Evolutionary conservation across 2,329 filamentous ascomycete species (phyloP).

Genomic region (Fusarium decemcellulare): DNA sequence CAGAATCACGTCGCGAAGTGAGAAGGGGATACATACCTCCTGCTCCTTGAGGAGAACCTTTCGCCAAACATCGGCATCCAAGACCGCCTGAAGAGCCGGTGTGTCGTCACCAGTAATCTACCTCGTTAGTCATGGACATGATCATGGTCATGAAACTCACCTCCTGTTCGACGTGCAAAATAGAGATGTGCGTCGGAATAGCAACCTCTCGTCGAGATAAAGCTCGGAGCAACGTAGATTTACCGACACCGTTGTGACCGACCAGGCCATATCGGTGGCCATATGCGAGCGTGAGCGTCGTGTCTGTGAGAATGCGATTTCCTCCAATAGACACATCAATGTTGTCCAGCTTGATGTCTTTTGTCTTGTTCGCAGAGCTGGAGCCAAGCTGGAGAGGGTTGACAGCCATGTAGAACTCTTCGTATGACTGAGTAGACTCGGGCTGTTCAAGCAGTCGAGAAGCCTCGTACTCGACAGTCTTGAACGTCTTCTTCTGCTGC

Average conservation of each 20-base stretch:
- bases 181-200: conserved; percentile 97
- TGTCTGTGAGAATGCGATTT: conserved; percentile 90
- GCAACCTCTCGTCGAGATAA: conserved; percentile 93
- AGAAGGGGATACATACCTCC: conserved; percentile 67
- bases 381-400: conserved; percentile 92
- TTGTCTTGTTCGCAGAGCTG: conserved; percentile 85
- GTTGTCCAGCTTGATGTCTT: conserved; percentile 98
- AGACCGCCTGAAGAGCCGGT: conserved; percentile 91
- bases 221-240: conserved; percentile 93
- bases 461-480: conserved; percentile 97
- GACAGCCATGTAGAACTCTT: conserved; percentile 99
- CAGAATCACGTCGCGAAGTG: conserved; percentile 29
- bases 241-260: conserved; percentile 99
- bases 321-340: conserved; percentile 96
- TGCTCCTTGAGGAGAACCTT: conserved; percentile 95
- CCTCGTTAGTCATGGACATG: conserved; percentile 23
- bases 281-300: conserved; percentile 90
- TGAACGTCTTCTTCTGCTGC: conserved; percentile 98
- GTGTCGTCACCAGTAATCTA: conserved; percentile 96
- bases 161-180: conserved; percentile 99
- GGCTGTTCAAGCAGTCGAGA: conserved; percentile 89
- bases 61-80: conserved; percentile 98
- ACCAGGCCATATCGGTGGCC: conserved; percentile 96
- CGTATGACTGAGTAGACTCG: conserved; percentile 90
- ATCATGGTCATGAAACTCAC: conserved; percentile 58